Evolutionary conservation across 2,329 filamentous ascomycete genomes (phyloP).

Genomic region (Exophiala viscosa): DNA sequence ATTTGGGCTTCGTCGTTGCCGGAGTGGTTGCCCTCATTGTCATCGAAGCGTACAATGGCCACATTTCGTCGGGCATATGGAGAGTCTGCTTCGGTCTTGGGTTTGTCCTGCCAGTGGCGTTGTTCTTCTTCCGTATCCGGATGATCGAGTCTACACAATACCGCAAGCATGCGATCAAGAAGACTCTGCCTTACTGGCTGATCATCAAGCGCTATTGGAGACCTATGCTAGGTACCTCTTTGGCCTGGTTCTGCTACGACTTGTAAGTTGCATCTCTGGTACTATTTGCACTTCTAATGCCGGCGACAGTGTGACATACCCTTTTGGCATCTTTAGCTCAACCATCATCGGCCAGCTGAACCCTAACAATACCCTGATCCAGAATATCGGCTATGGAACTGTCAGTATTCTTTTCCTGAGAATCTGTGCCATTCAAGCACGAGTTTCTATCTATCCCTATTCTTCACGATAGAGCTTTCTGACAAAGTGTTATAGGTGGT

Average conservation of each 20-base stretch:
- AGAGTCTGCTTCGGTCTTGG: slow-evolving; percentile 77
- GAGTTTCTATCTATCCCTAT: no score
- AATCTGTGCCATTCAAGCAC: no score
- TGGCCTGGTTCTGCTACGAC: slow-evolving; percentile 54
- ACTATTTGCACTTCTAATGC: not conserved
- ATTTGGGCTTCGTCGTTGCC: slow-evolving; percentile 76
- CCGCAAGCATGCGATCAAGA: slow-evolving; percentile 63
- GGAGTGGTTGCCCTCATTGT: slow-evolving; percentile 70
- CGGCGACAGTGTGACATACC: slow-evolving; percentile 33
- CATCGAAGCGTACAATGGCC: slow-evolving; percentile 55
- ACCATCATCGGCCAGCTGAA: slow-evolving; percentile 49
- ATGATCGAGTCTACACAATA: slow-evolving; percentile 77
- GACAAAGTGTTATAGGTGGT: slow-evolving; percentile 33
- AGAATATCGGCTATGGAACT: slow-evolving; percentile 44
- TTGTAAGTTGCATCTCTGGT: slow-evolving; percentile 45
- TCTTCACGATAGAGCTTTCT: no score
- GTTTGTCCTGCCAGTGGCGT: slow-evolving; percentile 67
- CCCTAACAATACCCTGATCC: slow-evolving; percentile 37
- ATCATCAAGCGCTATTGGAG: slow-evolving; percentile 65
- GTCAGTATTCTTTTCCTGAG: no score
- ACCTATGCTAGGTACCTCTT: slow-evolving; percentile 47
- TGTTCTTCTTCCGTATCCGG: slow-evolving; percentile 68
- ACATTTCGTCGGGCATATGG: slow-evolving; percentile 72
- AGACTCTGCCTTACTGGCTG: slow-evolving; percentile 50
- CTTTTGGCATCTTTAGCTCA: slow-evolving; percentile 54